phyloP scores from a whole-genome alignment of 495 filamentous ascomycete species.

The Baudoinia panamericana region DNA sequence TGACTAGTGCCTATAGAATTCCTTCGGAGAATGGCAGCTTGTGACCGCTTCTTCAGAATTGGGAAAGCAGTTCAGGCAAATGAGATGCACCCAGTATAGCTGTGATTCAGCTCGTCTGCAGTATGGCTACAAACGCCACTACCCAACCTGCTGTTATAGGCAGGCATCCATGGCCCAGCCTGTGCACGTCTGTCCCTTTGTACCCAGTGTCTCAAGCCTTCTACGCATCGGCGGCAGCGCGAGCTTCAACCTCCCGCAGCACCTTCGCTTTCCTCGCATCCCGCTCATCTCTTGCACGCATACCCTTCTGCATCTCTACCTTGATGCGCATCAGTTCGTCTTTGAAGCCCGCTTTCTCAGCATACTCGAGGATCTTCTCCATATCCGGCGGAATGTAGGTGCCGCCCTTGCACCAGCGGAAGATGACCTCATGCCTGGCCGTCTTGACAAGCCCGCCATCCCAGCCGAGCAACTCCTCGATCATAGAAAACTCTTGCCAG shows the following conservation, averaged over 20 bases:
- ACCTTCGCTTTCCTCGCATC: not conserved
- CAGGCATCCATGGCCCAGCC: too few relatives aligned
- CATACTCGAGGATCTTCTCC: conserved; percentile 1
- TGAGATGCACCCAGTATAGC: too few relatives aligned
- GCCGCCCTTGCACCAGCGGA: conserved; percentile 3
- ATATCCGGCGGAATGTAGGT: not conserved
- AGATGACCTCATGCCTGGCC: conserved; percentile 4
- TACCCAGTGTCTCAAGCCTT: too few relatives aligned
- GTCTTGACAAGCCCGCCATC: conserved; percentile 8
- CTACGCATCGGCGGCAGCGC: too few relatives aligned
- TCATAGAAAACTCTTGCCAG: conserved; percentile 2
- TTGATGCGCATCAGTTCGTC: conserved; percentile 2
- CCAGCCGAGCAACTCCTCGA: conserved; percentile 1
- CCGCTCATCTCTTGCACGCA: not conserved
- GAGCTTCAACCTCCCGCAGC: not conserved
- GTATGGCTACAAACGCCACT: too few relatives aligned
- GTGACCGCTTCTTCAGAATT: too few relatives aligned
- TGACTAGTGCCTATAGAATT: too few relatives aligned
- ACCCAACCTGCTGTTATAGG: too few relatives aligned
- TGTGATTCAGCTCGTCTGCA: too few relatives aligned
- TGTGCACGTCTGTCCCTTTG: too few relatives aligned
- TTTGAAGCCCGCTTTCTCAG: not conserved
- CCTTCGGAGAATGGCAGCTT: too few relatives aligned
- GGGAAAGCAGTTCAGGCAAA: too few relatives aligned
- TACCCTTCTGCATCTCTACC: conserved; percentile 4